phyloP scores from a whole-genome alignment of 176 grass and related monocot genomes.

The Neostapfia colusana region DNA sequence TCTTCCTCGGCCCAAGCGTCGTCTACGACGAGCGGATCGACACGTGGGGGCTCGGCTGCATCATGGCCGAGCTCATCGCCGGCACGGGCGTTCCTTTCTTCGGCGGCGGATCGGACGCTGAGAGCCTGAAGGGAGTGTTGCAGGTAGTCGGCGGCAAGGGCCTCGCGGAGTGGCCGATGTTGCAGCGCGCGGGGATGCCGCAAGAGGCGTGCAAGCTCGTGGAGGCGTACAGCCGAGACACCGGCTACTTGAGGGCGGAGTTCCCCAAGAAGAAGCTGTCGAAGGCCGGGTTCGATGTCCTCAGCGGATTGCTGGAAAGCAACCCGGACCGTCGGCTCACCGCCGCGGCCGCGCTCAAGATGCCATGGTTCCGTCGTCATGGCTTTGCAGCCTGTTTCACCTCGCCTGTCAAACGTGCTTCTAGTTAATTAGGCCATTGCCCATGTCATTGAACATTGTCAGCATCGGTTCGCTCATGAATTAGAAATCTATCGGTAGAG shows the following conservation, averaged over 20 bases:
- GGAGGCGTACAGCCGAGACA: neutral
- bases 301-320: neutral
- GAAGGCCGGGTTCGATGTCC: neutral
- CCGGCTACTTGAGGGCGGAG: neutral
- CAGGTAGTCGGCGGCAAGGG: neutral
- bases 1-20: no score
- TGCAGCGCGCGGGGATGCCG: neutral
- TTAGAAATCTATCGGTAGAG: no score
- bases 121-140: neutral
- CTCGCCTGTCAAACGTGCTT: no score
- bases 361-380: neutral
- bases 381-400: no score
- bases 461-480: no score
- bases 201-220: neutral
- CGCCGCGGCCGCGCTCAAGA: neutral
- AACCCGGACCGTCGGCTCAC: constrained; percentile 9
- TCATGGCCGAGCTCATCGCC: constrained; percentile 4
- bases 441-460: no score
- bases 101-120: no score
- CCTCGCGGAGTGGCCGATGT: neutral
- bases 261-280: neutral
- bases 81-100: neutral
- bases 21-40: no score
- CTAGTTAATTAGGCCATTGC: no score
- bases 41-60: no score